Evolutionary conservation across 2,329 filamentous ascomycete species (phyloP).

Genomic region (Seiridium cupressi): DNA sequence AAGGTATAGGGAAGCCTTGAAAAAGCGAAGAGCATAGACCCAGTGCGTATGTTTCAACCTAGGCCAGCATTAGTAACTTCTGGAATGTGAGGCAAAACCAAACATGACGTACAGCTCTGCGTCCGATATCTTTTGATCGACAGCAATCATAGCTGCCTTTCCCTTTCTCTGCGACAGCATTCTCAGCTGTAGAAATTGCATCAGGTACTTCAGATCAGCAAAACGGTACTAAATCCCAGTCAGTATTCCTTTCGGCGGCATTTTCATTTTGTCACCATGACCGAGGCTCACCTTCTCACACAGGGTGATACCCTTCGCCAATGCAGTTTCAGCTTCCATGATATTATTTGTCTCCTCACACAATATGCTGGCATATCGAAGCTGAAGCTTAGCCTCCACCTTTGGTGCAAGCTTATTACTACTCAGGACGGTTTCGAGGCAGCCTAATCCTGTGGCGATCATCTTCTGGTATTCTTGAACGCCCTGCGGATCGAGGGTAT

Average conservation of each 20-base stretch:
- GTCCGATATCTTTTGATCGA: constrained; percentile 68
- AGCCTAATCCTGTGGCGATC: constrained; percentile 69
- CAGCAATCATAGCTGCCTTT: constrained; percentile 69
- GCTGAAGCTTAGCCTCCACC: constrained; percentile 65
- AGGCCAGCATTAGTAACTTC: constrained; percentile 14
- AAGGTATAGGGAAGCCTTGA: constrained; percentile 69
- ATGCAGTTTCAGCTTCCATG: constrained; percentile 68
- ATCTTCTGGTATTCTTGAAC: constrained; percentile 69
- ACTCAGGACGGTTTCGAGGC: constrained; percentile 68
- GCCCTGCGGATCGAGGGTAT: constrained; percentile 46
- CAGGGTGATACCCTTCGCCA: constrained; percentile 69
- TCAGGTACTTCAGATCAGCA: constrained; percentile 71
- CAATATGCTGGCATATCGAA: constrained; percentile 70
- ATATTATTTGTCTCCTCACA: constrained; percentile 75
- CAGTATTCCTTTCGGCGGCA: neutral
- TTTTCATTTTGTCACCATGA: neutral
- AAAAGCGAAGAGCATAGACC: constrained; percentile 74
- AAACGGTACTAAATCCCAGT: constrained; percentile 45
- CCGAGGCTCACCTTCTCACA: constrained; percentile 57
- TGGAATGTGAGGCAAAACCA: neutral
- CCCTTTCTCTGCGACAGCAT: constrained; percentile 69
- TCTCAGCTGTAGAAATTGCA: constrained; percentile 71
- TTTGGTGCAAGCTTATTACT: constrained; percentile 60
- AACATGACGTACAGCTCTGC: constrained; percentile 55
- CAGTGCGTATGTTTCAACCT: constrained; percentile 65